These are phyloP conservation scores for Gonium pectorale DNA, from an alignment of 139 green algal species.

Conservation along the genomic window DNA sequence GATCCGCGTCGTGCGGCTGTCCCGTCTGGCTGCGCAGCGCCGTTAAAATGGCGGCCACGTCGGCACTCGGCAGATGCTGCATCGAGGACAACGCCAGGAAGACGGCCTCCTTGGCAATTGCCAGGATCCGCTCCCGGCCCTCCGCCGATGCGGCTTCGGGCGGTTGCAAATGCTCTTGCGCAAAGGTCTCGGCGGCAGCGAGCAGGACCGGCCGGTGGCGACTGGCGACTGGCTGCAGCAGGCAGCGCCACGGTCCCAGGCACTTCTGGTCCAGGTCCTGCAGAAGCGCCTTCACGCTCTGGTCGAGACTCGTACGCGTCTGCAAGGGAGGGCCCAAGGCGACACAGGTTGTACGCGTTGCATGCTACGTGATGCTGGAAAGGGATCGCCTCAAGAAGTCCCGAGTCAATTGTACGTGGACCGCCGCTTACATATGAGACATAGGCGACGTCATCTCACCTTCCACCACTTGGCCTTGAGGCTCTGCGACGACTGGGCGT, in stretches of 20 bases:
- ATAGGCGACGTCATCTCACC: conserved; percentile 34
- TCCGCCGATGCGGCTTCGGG: not conserved
- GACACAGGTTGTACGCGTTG: too few relatives aligned
- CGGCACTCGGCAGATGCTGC: conserved; percentile 41
- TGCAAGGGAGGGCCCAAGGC: conserved; percentile 19
- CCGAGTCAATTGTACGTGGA: too few relatives aligned
- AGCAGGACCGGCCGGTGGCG: not conserved
- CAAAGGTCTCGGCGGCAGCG: conserved; percentile 30
- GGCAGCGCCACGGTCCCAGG: conserved; percentile 76
- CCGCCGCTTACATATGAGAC: too few relatives aligned
- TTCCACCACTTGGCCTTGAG: conserved; percentile 61
- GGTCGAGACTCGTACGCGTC: conserved; percentile 70
- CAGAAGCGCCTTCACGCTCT: conserved; percentile 65
- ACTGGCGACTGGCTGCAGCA: conserved; percentile 48
- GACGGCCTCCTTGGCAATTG: too few relatives aligned
- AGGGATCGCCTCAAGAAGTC: too few relatives aligned
- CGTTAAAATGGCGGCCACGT: not conserved
- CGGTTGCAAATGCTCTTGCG: conserved; percentile 35
- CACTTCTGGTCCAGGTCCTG: conserved; percentile 64
- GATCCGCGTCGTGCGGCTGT: not conserved
- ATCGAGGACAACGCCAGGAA: conserved; percentile 2
- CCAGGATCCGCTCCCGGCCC: too few relatives aligned
- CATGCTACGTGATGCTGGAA: too few relatives aligned
- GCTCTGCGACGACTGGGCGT: conserved; percentile 29
- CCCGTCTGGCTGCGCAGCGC: not conserved